Conservation (phyloP, 2,329 filamentous ascomycete species). For the Ophiostoma tasmaniense region DNA sequence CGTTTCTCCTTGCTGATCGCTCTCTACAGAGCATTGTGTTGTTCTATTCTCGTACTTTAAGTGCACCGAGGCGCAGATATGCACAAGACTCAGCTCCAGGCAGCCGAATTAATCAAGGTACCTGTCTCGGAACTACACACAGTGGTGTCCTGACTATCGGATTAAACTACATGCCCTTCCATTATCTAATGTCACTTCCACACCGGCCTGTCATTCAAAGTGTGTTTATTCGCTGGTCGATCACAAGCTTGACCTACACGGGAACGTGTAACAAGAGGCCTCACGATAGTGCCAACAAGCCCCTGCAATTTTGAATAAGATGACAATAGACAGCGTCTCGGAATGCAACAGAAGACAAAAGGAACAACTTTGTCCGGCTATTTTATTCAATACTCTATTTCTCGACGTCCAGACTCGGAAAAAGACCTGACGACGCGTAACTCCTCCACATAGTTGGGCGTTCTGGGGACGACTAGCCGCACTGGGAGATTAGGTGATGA, state of each 20-base stretch:
- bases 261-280: constrained; percentile 1
- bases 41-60: background rate
- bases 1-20: background rate
- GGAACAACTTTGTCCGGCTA: background rate
- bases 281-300: background rate
- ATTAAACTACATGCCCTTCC: background rate
- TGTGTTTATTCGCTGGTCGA: background rate
- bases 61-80: background rate
- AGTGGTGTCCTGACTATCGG: too few species aligned
- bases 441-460: constrained; percentile 11
- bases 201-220: background rate
- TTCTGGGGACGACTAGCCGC: constrained; percentile 17
- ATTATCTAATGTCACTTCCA: background rate
- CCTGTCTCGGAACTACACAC: background rate
- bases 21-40: background rate
- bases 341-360: background rate
- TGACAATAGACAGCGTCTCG: background rate
- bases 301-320: constrained; percentile 1
- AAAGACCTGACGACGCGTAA: constrained; percentile 12
- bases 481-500: background rate
- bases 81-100: background rate
- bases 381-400: background rate
- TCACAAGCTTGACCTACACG: background rate
- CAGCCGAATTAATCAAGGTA: background rate
- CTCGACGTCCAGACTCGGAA: background rate